A percentile compares a stretch with the other conserved stretches of the same genome.
Evolutionary conservation across 768 basidiomycete genomes (phyloP).

Genomic region (Asterophora parasitica): DNA sequence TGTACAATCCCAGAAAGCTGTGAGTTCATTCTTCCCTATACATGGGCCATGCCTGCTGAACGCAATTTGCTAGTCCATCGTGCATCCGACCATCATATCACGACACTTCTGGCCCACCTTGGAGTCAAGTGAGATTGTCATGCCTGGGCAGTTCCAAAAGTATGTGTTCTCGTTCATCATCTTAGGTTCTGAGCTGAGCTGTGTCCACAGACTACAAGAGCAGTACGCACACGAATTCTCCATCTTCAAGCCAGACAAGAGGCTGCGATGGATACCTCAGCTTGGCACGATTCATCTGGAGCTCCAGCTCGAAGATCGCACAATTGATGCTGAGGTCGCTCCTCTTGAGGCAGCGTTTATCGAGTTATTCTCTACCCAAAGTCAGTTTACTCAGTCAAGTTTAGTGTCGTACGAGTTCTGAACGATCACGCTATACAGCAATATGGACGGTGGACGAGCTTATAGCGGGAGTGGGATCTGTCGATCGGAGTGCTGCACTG

Average conservation of each 20-base stretch:
- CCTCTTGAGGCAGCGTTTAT: slow-evolving; percentile 90
- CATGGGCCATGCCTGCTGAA: not conserved
- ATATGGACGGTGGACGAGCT: slow-evolving; percentile 72
- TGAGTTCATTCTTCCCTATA: slow-evolving; percentile 29
- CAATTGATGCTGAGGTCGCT: slow-evolving; percentile 67
- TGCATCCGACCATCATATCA: slow-evolving; percentile 91
- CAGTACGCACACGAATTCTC: slow-evolving; percentile 73
- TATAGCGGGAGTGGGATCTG: slow-evolving; percentile 53
- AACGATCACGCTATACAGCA: slow-evolving; percentile 36
- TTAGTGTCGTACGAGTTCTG: not conserved
- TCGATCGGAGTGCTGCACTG: slow-evolving; percentile 59
- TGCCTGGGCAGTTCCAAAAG: slow-evolving; percentile 85
- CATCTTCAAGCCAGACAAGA: slow-evolving; percentile 91
- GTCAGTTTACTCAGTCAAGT: slow-evolving; percentile 27
- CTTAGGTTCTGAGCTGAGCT: not conserved
- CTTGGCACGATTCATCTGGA: slow-evolving; percentile 81
- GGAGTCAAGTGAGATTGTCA: slow-evolving; percentile 62
- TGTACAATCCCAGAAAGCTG: slow-evolving; percentile 69
- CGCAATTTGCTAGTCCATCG: slow-evolving; percentile 43
- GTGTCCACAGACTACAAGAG: slow-evolving; percentile 55
- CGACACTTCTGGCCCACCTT: slow-evolving; percentile 93
- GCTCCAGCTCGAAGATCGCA: slow-evolving; percentile 79
- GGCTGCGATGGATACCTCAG: slow-evolving; percentile 83
- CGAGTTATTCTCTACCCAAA: slow-evolving; percentile 74
- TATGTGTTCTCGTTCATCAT: slow-evolving; percentile 31